Percentiles rank a stretch among this genome's conserved stretches.
These are phyloP conservation scores for Talaromyces borbonicus DNA, from an alignment of 495 filamentous ascomycete species.

Conservation along the genomic window DNA sequence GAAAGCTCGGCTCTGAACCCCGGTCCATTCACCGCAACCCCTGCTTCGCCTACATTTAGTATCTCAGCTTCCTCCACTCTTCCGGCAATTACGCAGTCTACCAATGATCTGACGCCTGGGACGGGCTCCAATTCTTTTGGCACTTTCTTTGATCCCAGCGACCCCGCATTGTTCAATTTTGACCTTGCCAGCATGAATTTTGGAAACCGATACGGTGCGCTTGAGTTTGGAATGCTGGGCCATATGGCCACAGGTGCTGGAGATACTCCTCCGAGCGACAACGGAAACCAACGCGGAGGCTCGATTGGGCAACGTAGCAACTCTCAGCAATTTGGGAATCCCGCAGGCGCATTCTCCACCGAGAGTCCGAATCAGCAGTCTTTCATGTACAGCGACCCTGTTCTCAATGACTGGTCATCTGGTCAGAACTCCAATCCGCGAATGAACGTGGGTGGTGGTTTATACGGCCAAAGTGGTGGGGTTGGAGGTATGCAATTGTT, in stretches of 20 bases:
- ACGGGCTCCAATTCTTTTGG: constrained; percentile 41
- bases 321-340: constrained; percentile 34
- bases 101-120: constrained; percentile 23
- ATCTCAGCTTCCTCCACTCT: constrained; percentile 30
- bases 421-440: constrained; percentile 31
- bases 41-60: constrained; percentile 56
- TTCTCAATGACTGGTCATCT: constrained; percentile 37
- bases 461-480: constrained; percentile 32
- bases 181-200: constrained; percentile 91
- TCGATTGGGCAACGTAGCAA: constrained; percentile 38
- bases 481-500: constrained; percentile 34
- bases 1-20: constrained; percentile 25
- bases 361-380: constrained; percentile 36
- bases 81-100: constrained; percentile 24
- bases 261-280: constrained; percentile 65
- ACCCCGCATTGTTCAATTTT: constrained; percentile 86
- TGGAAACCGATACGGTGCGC: constrained; percentile 84
- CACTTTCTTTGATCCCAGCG: constrained; percentile 74
- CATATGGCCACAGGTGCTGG: constrained; percentile 85
- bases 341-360: constrained; percentile 28
- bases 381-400: constrained; percentile 39
- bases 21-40: constrained; percentile 46
- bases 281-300: constrained; percentile 32
- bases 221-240: constrained; percentile 89
- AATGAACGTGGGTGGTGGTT: constrained; percentile 28